Evolutionary conservation across 495 filamentous ascomycete genomes (phyloP), one percentile per base, ranked within the genome.

Genomic region (Symbiotaphrina buchneri): DNA sequence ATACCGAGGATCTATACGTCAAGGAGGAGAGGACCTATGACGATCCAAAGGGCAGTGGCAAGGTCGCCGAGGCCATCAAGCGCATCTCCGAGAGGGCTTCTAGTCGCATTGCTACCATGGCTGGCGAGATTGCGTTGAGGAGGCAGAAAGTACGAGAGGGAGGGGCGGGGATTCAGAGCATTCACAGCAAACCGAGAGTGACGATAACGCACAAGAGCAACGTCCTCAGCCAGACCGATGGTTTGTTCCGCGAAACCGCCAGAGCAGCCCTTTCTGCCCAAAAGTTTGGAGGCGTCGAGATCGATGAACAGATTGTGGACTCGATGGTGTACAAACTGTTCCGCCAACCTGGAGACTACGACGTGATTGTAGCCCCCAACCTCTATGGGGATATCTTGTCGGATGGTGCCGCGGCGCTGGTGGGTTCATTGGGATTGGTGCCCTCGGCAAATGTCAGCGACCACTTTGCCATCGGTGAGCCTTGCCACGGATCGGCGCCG

Each of bases 321-420:
- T 78, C 70, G 23, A 97, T 97, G 87, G 81, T 95, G 24, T 97
- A 97, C 67, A 95, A 95, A 63, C 73, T 97, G 27, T 94, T 95
- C 71, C 81, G 82, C 10, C 78, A 93, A 54, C 87, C 87, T 28
- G 66, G 68, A 39, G 68, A 67, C 42, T 97, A 95, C 68, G 87
- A 97, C 48, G 90, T 97, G 34, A 87, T 97, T 42, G 87, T 97
- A 22, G 87, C 90, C 19, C 87, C 87, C 5, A 97, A 97, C 56
- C 66, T 97, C 18, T 97, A 97, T 58, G 87, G 87, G 39, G 87
- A 97, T 50, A 85, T 97, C 39, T 63, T 97, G 23, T 90, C 79
- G 2, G 87, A 97, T 52, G 90, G 82, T 35, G 87, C 87, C 16
- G 87, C 90, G 19, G 87, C 87, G 3, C 68, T 97, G 8, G 87